These are phyloP conservation scores for Rhizophagus prolifer DNA, from an alignment of 192 early-diverging fungal genomes.

Conservation along the genomic window DNA sequence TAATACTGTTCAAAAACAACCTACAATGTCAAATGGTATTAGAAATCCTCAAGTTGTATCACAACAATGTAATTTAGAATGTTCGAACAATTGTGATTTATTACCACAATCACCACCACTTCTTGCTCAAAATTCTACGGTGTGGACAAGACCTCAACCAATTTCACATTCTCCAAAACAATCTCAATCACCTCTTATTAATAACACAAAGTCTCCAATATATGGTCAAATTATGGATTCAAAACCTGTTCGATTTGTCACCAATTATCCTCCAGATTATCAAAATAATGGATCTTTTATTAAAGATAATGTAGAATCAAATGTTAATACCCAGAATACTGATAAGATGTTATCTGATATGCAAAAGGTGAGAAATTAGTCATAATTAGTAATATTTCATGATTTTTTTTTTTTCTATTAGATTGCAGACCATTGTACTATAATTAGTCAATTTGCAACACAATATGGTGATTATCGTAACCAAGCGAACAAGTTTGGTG, in stretches of 20 bases:
- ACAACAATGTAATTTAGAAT: background rate
- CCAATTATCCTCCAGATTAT: background rate
- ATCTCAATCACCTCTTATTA: background rate
- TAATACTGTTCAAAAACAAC: background rate
- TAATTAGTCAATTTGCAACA: constrained; percentile 5
- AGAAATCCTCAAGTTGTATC: background rate
- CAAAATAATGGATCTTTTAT: background rate
- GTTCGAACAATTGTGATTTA: background rate
- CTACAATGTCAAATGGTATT: background rate
- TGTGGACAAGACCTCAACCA: background rate
- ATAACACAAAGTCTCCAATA: background rate
- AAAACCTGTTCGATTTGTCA: constrained; percentile 10
- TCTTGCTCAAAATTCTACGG: background rate
- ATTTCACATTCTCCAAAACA: background rate
- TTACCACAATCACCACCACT: background rate
- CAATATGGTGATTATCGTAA: background rate
- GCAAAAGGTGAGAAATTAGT: constrained; percentile 6
- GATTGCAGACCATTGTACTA: background rate
- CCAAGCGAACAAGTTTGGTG: background rate
- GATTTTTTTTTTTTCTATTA: background rate
- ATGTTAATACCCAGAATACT: background rate
- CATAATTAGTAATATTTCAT: background rate
- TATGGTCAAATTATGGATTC: background rate
- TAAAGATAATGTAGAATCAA: background rate
- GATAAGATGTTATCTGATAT: background rate